phyloP scores from a whole-genome alignment of 768 basidiomycete species.

The Infundibulicybe gibba region DNA sequence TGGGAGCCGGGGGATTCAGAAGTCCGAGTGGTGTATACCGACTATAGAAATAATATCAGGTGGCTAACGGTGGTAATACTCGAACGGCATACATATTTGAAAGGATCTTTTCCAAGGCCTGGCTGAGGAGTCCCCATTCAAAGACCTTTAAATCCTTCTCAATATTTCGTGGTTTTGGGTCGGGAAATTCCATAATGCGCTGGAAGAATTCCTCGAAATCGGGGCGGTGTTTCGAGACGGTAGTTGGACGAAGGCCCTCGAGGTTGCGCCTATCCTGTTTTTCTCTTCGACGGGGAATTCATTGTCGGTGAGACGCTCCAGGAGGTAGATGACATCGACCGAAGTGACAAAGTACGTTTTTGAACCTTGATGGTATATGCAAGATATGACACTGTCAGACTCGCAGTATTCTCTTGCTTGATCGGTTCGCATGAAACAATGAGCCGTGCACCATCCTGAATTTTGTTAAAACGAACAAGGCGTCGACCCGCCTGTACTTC shows the following conservation, averaged over 20 bases:
- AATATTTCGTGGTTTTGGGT: conserved; percentile 92
- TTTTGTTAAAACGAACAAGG: conserved; percentile 81
- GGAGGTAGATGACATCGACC: conserved; percentile 91
- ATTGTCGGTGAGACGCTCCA: conserved; percentile 74
- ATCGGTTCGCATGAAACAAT: conserved; percentile 79
- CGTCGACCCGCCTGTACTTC: conserved; percentile 73
- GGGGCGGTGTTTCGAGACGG: conserved; percentile 81
- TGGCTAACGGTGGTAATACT: conserved; percentile 1
- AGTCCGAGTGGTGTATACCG: conserved; percentile 40
- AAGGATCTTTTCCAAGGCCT: conserved; percentile 75
- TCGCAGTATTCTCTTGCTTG: conserved; percentile 69
- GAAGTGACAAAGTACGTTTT: conserved; percentile 87
- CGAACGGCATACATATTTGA: conserved; percentile 69
- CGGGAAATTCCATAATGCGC: conserved; percentile 93
- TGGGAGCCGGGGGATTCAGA: conserved; percentile 26
- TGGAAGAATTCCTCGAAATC: conserved; percentile 88
- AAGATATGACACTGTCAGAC: conserved; percentile 84
- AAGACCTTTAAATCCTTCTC: conserved; percentile 96
- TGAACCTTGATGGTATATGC: conserved; percentile 82
- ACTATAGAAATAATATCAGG: conserved; percentile 23
- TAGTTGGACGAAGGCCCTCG: conserved; percentile 88
- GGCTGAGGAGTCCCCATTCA: conserved; percentile 66
- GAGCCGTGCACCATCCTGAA: conserved; percentile 73
- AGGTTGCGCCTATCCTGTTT: conserved; percentile 91
- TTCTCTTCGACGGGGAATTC: conserved; percentile 94